phyloP scores from a whole-genome alignment of 805 yeast species.

The Zygosaccharomyces siamensis region DNA sequence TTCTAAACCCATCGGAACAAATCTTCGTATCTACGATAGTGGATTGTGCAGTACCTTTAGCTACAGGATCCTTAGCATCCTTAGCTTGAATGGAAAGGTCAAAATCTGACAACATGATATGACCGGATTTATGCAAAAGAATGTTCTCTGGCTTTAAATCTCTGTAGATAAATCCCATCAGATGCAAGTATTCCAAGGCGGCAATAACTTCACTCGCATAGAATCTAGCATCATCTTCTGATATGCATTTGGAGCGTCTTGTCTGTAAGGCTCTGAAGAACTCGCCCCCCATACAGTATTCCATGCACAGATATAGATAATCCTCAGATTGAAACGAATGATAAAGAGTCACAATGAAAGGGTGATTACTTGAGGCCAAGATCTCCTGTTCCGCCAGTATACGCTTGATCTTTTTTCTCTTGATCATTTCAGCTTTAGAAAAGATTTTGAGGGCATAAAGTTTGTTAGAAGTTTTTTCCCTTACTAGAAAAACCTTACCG shows the following conservation, averaged over 20 bases:
- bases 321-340: constrained; percentile 96
- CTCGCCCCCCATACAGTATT: constrained; percentile 99
- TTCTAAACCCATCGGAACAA: constrained; percentile 91
- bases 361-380: constrained; percentile 90
- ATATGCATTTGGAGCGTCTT: constrained; percentile 74
- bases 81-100: constrained; percentile 89
- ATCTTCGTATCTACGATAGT: constrained; percentile 75
- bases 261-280: constrained; percentile 95
- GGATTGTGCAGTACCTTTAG: constrained; percentile 32
- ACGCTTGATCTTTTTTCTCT: constrained; percentile 88
- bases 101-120: constrained; percentile 95
- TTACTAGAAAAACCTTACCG: constrained; percentile 90
- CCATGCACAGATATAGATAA: constrained; percentile 90
- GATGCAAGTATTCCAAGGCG: constrained; percentile 88
- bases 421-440: constrained; percentile 88
- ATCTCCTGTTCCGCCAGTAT: constrained; percentile 97
- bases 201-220: constrained; percentile 97
- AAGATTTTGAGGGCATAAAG: constrained; percentile 91
- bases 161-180: constrained; percentile 95
- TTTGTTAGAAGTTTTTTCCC: constrained; percentile 68
- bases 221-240: constrained; percentile 84
- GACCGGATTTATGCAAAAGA: constrained; percentile 91
- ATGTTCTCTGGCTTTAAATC: constrained; percentile 97
- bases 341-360: constrained; percentile 91
- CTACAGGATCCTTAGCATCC: constrained; percentile 62